Percentiles rank a stretch among this genome's conserved stretches.
These are phyloP conservation scores for Xylaria sp. DNA, from an alignment of 2,329 filamentous ascomycete genomes.

Conservation along the genomic window DNA sequence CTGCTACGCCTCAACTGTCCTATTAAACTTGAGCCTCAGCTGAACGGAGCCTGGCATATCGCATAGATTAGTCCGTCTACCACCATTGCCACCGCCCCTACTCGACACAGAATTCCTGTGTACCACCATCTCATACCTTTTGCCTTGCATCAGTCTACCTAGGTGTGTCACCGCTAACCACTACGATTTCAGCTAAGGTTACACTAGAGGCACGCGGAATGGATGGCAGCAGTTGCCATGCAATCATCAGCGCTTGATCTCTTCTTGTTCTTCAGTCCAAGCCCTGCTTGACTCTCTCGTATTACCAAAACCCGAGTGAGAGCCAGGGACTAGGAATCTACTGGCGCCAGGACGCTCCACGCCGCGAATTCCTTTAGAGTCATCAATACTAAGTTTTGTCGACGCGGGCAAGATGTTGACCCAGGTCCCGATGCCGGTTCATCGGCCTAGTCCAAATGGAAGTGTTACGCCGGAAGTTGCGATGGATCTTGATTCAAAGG, in stretches of 20 bases:
- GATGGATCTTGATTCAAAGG: conserved; percentile 44
- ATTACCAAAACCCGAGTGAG: conserved; percentile 1
- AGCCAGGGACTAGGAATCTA: conserved; percentile 18
- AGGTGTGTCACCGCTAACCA: conserved; percentile 13
- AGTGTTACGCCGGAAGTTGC: conserved; percentile 38
- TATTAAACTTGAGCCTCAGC: conserved; percentile 39
- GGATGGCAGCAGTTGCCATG: conserved; percentile 33
- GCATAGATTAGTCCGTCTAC: conserved; percentile 15
- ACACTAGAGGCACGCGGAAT: conserved; percentile 26
- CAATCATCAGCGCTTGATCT: conserved; percentile 21
- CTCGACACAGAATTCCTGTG: conserved; percentile 8
- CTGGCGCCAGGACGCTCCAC: conserved; percentile 15
- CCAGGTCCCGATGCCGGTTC: conserved; percentile 62
- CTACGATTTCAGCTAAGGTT: conserved; percentile 26
- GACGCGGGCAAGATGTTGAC: conserved; percentile 51
- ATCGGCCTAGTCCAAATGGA: conserved; percentile 53
- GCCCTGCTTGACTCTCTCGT: conserved; percentile 8
- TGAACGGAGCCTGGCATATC: conserved; percentile 34
- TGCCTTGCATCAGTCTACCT: background rate
- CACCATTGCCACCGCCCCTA: conserved; percentile 6
- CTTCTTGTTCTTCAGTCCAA: conserved; percentile 25
- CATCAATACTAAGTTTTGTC: conserved; percentile 25
- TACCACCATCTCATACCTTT: conserved; percentile 18
- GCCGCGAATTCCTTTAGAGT: conserved; percentile 14
- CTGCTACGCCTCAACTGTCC: conserved; percentile 30